Conservation (phyloP, 2,329 filamentous ascomycete species). For the Ophiostoma montium region DNA sequence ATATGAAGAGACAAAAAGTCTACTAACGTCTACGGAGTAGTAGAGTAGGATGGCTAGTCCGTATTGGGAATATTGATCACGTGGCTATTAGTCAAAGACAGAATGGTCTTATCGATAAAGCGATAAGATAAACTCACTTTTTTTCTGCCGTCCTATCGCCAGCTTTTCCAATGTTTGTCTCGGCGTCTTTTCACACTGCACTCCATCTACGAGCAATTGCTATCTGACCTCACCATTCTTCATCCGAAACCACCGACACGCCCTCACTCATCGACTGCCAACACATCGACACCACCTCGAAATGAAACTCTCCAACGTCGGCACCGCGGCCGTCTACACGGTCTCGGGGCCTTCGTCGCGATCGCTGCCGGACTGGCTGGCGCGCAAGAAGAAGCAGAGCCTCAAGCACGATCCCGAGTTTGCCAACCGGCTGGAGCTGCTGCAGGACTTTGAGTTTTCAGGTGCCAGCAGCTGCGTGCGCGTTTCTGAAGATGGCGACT, state of each 20-base stretch:
- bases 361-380: conserved; percentile 89
- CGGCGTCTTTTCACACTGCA: too few species aligned
- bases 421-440: conserved; percentile 80
- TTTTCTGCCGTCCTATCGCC: neutral
- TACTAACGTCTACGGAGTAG: too few species aligned
- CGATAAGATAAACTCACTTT: too few species aligned
- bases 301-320: conserved; percentile 16
- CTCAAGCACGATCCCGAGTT: conserved; percentile 88
- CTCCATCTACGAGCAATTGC: too few species aligned
- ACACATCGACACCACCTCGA: neutral
- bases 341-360: conserved; percentile 81
- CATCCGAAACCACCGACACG: neutral
- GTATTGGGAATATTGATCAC: too few species aligned
- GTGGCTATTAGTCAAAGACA: too few species aligned
- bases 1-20: too few species aligned
- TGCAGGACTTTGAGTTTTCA: conserved; percentile 97
- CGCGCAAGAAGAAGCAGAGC: conserved; percentile 74
- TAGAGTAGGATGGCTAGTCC: too few species aligned
- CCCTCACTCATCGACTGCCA: neutral
- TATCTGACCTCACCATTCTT: neutral
- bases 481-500: conserved; percentile 88
- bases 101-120: too few species aligned
- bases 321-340: conserved; percentile 46
- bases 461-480: conserved; percentile 68
- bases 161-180: too few species aligned